A percentile compares a stretch with the other conserved stretches of the same genome.
These are phyloP conservation scores for Alternaria triticimaculans DNA, from an alignment of 2,329 filamentous ascomycete species.

Conservation along the genomic window DNA sequence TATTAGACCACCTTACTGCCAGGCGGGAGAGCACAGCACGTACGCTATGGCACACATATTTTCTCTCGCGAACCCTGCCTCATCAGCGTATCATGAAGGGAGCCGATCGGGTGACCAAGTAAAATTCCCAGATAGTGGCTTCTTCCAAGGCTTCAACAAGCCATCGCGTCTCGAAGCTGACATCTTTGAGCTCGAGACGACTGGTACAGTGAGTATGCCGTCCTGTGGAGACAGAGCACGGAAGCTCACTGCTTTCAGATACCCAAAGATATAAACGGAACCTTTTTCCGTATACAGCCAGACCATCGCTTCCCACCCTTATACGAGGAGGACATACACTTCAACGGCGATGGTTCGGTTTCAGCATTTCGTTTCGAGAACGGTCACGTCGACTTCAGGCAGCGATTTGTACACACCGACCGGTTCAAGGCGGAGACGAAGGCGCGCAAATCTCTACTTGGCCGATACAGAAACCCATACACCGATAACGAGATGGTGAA, in stretches of 20 bases:
- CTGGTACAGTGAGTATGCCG: slow-evolving; percentile 33
- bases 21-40: not conserved
- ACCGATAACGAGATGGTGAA: slow-evolving; percentile 63
- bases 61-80: slow-evolving; percentile 35
- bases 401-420: slow-evolving; percentile 53
- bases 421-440: slow-evolving; percentile 50
- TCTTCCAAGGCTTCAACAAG: slow-evolving; percentile 52
- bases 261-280: slow-evolving; percentile 53
- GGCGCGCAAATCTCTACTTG: slow-evolving; percentile 56
- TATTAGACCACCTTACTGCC: not conserved
- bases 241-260: slow-evolving; percentile 28
- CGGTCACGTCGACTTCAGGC: slow-evolving; percentile 53
- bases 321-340: slow-evolving; percentile 62
- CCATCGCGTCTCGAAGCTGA: slow-evolving; percentile 51
- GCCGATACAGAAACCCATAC: slow-evolving; percentile 64
- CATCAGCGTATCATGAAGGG: slow-evolving; percentile 35
- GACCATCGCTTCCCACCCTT: slow-evolving; percentile 61
- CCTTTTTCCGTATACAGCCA: slow-evolving; percentile 54
- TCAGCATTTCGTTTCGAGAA: slow-evolving; percentile 52
- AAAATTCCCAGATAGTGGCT: slow-evolving; percentile 41
- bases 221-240: not conserved
- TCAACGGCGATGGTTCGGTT: slow-evolving; percentile 55
- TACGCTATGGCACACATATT: slow-evolving; percentile 44
- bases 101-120: slow-evolving; percentile 33
- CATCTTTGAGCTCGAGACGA: slow-evolving; percentile 50